Evolutionary conservation across 441 rosid genomes (phyloP), one percentile per base, ranked within the genome.

Genomic region (Gossypium davidsonii): DNA sequence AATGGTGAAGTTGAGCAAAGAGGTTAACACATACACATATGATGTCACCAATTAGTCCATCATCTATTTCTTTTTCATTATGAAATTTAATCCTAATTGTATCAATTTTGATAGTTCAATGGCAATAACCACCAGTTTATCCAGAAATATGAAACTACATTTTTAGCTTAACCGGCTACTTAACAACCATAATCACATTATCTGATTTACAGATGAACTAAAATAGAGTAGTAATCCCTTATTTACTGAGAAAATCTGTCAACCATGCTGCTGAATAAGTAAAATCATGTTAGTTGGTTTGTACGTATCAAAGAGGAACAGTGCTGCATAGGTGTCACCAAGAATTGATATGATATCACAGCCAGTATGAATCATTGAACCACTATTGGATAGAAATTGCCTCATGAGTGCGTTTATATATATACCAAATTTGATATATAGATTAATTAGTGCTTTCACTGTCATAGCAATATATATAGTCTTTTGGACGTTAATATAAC

Each of bases 121-220:
- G 6, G 34, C 55, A 65, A 44, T 44, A 5, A 21, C 53, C 28
- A 21, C 20, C 11, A 14, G 14, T 65, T 65, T 65, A n/a, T 11
- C 70, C 14, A 65, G n/a, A 67, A 67, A 67, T 67, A 39, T 66
- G 34, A 46, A 66, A 66, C 37, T 46, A 46, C 34, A 46, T 18
- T 3, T 6, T 48, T 37, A 67, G 42, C 42, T 48, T 25, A 67
- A 48, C 58, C 10, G 8, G 42, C 56, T 66, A 44, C 18, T 39
- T 17, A 12, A 39, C 28, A 39, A 64, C 10, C 42, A 63, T 2
- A 37, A 37, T 18, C 51, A 37, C 67, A 10, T 26, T 2, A 57
- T 37, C 23, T 37, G 66, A 31, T 31, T 34, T 15, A 31, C 23
- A 26, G n/a, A 59, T 60, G 7, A 28, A 26, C 17, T 26, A 12